These are phyloP conservation scores for Forsythia suspensa DNA, from an alignment of 257 asterid genomes.

Conservation along the genomic window DNA sequence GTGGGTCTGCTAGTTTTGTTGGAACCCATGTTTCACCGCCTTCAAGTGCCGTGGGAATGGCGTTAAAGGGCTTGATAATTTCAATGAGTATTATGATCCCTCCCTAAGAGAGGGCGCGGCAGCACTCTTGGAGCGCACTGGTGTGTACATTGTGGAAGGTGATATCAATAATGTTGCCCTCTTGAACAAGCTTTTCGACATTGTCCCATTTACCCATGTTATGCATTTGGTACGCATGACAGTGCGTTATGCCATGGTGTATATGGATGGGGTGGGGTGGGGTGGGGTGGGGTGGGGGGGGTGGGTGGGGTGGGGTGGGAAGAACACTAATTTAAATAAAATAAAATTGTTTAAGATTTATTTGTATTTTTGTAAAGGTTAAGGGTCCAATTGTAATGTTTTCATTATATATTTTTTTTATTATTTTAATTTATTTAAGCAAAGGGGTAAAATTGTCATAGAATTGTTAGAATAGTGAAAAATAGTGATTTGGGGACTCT, in stretches of 20 bases:
- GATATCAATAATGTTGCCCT: constrained; percentile 19
- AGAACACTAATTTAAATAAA: no score
- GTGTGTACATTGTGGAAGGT: constrained; percentile 31
- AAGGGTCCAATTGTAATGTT: no score
- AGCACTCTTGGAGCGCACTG: constrained; percentile 9
- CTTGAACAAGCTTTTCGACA: constrained; percentile 19
- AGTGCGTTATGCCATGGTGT: constrained; percentile 26
- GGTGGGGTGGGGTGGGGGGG: no score
- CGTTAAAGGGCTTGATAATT: constrained; percentile 20
- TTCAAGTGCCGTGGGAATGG: constrained; percentile 28
- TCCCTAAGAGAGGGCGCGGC: constrained; percentile 20
- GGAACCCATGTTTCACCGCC: constrained; percentile 26
- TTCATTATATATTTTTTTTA: no score
- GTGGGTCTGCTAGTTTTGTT: constrained; percentile 32
- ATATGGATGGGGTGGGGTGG: no score
- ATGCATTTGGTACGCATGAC: constrained; percentile 34
- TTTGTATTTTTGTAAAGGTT: no score
- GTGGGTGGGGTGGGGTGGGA: no score
- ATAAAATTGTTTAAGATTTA: no score
- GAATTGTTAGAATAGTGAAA: no score
- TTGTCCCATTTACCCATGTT: constrained; percentile 28
- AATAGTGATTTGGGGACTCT: no score
- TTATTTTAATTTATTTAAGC: no score
- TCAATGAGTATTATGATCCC: constrained; percentile 24
- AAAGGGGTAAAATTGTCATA: no score